These are phyloP conservation scores for Linnemannia schmuckeri DNA, from an alignment of 192 early-diverging fungal genomes.

Conservation along the genomic window DNA sequence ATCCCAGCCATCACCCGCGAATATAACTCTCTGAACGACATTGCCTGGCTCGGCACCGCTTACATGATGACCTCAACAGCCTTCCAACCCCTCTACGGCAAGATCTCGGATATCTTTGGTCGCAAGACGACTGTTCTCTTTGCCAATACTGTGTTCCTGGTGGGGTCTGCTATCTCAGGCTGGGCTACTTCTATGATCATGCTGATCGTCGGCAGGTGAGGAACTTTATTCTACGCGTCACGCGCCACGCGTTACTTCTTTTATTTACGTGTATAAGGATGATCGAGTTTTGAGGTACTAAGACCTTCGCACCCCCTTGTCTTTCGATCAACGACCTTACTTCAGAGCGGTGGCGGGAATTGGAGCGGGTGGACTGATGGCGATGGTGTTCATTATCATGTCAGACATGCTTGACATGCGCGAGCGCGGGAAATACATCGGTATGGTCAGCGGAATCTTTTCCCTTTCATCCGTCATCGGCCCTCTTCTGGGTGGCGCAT, in stretches of 20 bases:
- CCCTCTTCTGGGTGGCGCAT: slow-evolving; percentile 74
- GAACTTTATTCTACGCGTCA: slow-evolving; percentile 36
- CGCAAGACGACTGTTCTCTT: slow-evolving; percentile 67
- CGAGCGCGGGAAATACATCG: slow-evolving; percentile 74
- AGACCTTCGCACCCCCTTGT: neutral
- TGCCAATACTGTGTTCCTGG: slow-evolving; percentile 63
- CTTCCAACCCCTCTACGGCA: slow-evolving; percentile 63
- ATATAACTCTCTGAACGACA: slow-evolving; percentile 67
- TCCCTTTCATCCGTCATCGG: slow-evolving; percentile 72
- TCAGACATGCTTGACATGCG: slow-evolving; percentile 74
- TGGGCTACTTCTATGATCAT: slow-evolving; percentile 70
- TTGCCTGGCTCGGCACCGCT: slow-evolving; percentile 74
- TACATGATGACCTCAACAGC: slow-evolving; percentile 72
- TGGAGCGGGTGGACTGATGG: slow-evolving; percentile 73
- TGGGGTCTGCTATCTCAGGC: slow-evolving; percentile 66
- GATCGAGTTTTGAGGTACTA: neutral
- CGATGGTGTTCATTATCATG: slow-evolving; percentile 74
- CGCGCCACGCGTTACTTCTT: neutral
- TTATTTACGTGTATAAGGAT: neutral
- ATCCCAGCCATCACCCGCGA: slow-evolving; percentile 73
- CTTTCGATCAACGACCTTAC: neutral
- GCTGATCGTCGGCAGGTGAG: slow-evolving; percentile 64
- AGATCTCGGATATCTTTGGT: slow-evolving; percentile 89
- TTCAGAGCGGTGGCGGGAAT: slow-evolving; percentile 70
- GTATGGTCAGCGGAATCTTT: slow-evolving; percentile 67